Evolutionary conservation across 352 stramenopile genomes (phyloP), one percentile per base, ranked within the genome.

Genomic region (Pythium dissotocum): DNA sequence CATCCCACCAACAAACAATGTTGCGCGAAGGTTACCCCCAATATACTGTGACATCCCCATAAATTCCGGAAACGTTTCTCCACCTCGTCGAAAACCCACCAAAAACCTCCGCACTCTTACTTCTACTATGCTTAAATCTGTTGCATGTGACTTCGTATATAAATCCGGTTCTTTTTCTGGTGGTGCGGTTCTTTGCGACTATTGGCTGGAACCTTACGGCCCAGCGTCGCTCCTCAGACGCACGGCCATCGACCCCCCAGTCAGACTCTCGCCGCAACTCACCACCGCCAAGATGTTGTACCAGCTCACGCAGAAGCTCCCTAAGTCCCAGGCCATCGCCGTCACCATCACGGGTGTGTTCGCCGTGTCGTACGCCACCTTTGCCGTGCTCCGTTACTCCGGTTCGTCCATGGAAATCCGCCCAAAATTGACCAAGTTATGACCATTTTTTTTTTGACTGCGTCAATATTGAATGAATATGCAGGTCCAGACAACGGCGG

Each of bases 401-500:
- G 86, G 86, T 94, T 67, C 69, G 77, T 28, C 9, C 24, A 7
- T 18, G n/a, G 7, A 21, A 30, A 62, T 65, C n/a, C 24, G 57
- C 4, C 8, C 9, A 21, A n/a, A 46, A 67, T 60, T 52, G 60
- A 66, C 24, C 10, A n/a, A 59, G 49, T 16, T 32, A 42, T 46
- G 38, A 6, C 24, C 28, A 38, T n/a, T n/a, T n/a, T n/a, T n/a
- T n/a, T n/a, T 38, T 40, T 40, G 1, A 53, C 1, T 30, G 18
- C 2, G 35, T 32, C 30, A 6, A 38, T 38, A 38, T 38, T 9
- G 40, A 38, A 24, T 61, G 33, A 61, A 2, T 48, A 35, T 72
- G 44, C 65, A 94, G 86, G 86, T 61, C 74, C 77, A 48, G 84
- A 93, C 75, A 67, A 82, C 36, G 86, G 86, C 38, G 86, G 86